These are phyloP conservation scores for Corymbia maculata DNA, from an alignment of 345 rosid genomes.

Conservation along the genomic window DNA sequence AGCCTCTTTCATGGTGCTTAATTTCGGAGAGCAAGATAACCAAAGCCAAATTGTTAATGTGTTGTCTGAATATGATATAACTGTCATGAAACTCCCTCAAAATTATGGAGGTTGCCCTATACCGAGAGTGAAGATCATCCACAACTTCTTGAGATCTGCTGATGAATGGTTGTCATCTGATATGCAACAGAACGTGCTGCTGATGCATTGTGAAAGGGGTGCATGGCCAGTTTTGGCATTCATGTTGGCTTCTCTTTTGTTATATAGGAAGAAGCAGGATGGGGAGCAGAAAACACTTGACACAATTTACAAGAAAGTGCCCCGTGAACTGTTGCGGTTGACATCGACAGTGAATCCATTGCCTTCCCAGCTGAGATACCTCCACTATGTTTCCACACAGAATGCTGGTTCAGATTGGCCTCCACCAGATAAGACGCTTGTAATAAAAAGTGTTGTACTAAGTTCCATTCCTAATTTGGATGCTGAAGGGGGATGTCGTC, in stretches of 20 bases:
- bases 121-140: slow-evolving; percentile 65
- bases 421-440: slow-evolving; percentile 71
- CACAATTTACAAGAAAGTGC: slow-evolving; percentile 80
- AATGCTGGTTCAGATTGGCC: slow-evolving; percentile 85
- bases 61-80: slow-evolving; percentile 61
- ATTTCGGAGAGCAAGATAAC: slow-evolving; percentile 62
- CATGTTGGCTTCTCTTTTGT: slow-evolving; percentile 66
- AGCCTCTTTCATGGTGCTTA: slow-evolving; percentile 68
- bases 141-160: slow-evolving; percentile 76
- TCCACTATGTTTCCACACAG: slow-evolving; percentile 78
- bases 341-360: slow-evolving; percentile 68
- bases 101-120: slow-evolving; percentile 86
- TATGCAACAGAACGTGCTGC: slow-evolving; percentile 49
- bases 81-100: slow-evolving; percentile 90
- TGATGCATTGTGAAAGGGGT: slow-evolving; percentile 84
- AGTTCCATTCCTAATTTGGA: slow-evolving; percentile 60
- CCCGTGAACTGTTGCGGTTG: slow-evolving; percentile 64
- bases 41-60: slow-evolving; percentile 46
- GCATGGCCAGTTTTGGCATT: slow-evolving; percentile 86
- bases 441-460: slow-evolving; percentile 62
- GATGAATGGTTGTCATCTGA: slow-evolving; percentile 92
- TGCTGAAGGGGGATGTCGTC: slow-evolving; percentile 72
- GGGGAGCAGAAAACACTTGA: slow-evolving; percentile 83
- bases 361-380: slow-evolving; percentile 83
- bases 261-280: slow-evolving; percentile 70